Base-by-base conservation (phyloP, 2,329 filamentous ascomycete genomes). In the Tolypocladium tropicale region DNA sequence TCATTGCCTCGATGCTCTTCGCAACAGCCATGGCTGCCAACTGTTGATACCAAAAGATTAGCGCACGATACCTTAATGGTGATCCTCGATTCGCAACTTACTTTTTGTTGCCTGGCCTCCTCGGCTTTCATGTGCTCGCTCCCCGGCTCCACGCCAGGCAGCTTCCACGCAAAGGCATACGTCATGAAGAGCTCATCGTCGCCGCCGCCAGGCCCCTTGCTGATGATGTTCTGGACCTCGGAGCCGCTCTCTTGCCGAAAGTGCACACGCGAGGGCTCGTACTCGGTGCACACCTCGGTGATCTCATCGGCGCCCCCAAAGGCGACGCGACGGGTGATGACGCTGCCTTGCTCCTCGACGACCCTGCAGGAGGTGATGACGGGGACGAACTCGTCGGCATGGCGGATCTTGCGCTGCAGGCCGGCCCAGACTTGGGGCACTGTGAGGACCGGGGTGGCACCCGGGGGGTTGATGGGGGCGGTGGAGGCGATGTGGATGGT, bases 121-220 rank as follows among this genome's bases (percentile, higher is more conserved):
- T 63, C 53, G 34, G 53, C 59, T 51, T 36, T 43, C 21, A 58
- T 62, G 33, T 61, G 61, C 23, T 62, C 60, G 32, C 60, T 48
- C 14, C 63, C 65, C 51, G 54, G 56, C 50, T 53, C 59, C 2
- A 66, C 57, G 0, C 56, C 61, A 9, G 59, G 53, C 54, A 65
- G 56, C 53, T 60, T 60, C 67, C 68, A 68, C 30, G 65, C 62
- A 59, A 72, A 72, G 1, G 64, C 58, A 57, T 68, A 71, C 14
- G 70, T 71, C 61, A 72, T 57, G 50, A 60, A 67, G 34, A 71
- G 51, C 30, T 69, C 64, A 1, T 57, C 52, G 6, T 61, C 53
- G 28, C 60, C 53, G 28, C 52, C 28, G 41, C 53, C 23, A 25
- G 43, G 64, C 53, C 10, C 68, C 65, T 18, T 51, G 30, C 49